These are phyloP conservation scores for Shiraia sp. DNA, from an alignment of 2,329 filamentous ascomycete genomes.

Conservation along the genomic window DNA sequence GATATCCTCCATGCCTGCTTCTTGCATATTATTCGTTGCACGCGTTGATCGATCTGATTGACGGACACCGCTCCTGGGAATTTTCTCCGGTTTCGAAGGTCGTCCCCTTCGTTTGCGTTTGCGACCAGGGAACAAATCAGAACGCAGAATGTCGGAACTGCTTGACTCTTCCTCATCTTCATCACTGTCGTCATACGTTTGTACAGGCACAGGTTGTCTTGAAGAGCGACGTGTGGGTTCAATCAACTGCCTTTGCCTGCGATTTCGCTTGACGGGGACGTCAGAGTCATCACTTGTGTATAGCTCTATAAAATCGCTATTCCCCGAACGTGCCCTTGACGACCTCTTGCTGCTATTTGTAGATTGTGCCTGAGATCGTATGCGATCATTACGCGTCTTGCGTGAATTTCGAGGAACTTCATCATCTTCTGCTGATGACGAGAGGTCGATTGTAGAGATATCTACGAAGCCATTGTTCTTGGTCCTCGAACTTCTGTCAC, in stretches of 20 bases:
- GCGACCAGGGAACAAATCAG: constrained; percentile 45
- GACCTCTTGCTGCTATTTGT: constrained; percentile 8
- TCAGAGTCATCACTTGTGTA: constrained; percentile 28
- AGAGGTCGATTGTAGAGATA: constrained; percentile 32
- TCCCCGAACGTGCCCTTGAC: constrained; percentile 19
- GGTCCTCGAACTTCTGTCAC: constrained; percentile 16
- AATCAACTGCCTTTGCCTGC: constrained; percentile 18
- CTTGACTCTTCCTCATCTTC: constrained; percentile 36
- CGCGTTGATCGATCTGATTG: constrained; percentile 53
- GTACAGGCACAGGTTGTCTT: constrained; percentile 19
- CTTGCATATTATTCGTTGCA: constrained; percentile 55
- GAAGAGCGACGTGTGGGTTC: constrained; percentile 36
- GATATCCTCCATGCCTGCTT: constrained; percentile 64
- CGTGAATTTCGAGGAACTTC: constrained; percentile 7
- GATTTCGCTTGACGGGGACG: constrained; percentile 11
- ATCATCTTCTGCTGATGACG: constrained; percentile 35
- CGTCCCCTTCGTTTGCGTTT: constrained; percentile 43
- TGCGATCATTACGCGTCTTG: constrained; percentile 20
- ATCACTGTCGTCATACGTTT: constrained; percentile 25
- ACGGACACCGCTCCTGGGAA: constrained; percentile 36
- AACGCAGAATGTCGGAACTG: constrained; percentile 42
- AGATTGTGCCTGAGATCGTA: constrained; percentile 10
- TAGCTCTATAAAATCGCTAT: constrained; percentile 14
- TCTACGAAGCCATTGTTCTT: constrained; percentile 31
- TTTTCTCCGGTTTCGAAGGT: constrained; percentile 19